Conservation (phyloP, 78 protist genomes). For the Dictyostelium intermedium region DNA sequence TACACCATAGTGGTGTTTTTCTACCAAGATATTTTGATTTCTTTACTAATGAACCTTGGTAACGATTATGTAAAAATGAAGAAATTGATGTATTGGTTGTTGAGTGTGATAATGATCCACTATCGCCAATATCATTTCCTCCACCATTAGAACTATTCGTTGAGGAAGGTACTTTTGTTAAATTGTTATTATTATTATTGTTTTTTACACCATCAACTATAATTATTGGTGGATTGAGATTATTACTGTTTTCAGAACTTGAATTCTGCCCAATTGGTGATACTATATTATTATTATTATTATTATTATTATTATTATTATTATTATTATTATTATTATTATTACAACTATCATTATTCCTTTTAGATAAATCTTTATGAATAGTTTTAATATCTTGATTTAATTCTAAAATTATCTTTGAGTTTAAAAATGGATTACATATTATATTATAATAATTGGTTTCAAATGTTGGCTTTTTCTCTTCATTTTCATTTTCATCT, state of each 20-base stretch:
- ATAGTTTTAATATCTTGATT: constrained; percentile 1
- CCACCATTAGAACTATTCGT: neutral
- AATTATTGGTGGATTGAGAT: neutral
- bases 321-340: too few species aligned
- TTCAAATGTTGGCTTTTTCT: neutral
- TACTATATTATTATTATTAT: neutral
- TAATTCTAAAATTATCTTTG: constrained; percentile 1
- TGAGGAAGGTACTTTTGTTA: neutral
- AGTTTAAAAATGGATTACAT: constrained; percentile 18
- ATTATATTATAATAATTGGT: neutral
- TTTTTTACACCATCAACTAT: neutral
- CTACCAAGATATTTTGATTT: constrained; percentile 61
- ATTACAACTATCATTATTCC: neutral
- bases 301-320: neutral
- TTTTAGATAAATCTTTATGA: neutral
- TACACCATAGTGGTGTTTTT: neutral
- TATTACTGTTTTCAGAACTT: neutral
- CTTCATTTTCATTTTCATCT: neutral
- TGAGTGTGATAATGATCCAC: neutral
- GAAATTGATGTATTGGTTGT: constrained; percentile 19
- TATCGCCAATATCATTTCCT: neutral
- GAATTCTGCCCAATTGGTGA: neutral
- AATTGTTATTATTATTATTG: neutral
- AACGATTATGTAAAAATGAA: neutral
- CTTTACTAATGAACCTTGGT: constrained; percentile 36